These are phyloP conservation scores for Hansenula anomala DNA, from an alignment of 1,139 yeast species.

Conservation along the genomic window DNA sequence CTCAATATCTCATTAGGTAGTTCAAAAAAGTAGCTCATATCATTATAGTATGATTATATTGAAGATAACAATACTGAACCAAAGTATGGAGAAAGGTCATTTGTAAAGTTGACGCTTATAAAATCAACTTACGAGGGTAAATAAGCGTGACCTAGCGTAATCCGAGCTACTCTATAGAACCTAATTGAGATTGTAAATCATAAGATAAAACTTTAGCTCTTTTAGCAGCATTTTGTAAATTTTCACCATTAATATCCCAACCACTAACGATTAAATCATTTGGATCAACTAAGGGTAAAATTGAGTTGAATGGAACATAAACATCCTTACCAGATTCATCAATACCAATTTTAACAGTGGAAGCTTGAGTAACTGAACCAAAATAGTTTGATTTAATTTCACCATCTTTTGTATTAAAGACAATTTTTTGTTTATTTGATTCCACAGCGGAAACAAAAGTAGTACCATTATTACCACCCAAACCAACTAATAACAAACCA, in stretches of 20 bases:
- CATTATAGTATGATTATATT: too few relatives aligned
- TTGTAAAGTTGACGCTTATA: too few relatives aligned
- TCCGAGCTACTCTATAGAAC: too few relatives aligned
- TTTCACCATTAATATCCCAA: constrained; percentile 83
- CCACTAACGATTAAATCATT: constrained; percentile 89
- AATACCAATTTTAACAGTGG: constrained; percentile 86
- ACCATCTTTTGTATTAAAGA: constrained; percentile 83
- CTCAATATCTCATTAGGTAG: neutral
- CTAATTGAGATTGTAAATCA: constrained; percentile 75
- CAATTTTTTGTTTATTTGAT: constrained; percentile 77
- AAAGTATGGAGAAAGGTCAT: too few relatives aligned
- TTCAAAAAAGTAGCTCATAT: neutral
- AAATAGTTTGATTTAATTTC: constrained; percentile 78
- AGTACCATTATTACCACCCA: constrained; percentile 96
- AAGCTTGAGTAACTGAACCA: constrained; percentile 92
- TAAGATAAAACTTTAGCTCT: constrained; percentile 86
- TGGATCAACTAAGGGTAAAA: constrained; percentile 86
- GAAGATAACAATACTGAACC: too few relatives aligned
- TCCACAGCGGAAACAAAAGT: constrained; percentile 81
- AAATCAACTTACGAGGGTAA: too few relatives aligned
- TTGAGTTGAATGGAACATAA: constrained; percentile 86
- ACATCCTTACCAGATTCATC: constrained; percentile 80
- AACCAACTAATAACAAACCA: constrained; percentile 87
- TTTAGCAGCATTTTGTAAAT: constrained; percentile 74
- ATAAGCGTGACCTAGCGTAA: too few relatives aligned